Evolutionary conservation across 371 early-diverging fungal genomes (phyloP).

Genomic region (Coemansia linderi): DNA sequence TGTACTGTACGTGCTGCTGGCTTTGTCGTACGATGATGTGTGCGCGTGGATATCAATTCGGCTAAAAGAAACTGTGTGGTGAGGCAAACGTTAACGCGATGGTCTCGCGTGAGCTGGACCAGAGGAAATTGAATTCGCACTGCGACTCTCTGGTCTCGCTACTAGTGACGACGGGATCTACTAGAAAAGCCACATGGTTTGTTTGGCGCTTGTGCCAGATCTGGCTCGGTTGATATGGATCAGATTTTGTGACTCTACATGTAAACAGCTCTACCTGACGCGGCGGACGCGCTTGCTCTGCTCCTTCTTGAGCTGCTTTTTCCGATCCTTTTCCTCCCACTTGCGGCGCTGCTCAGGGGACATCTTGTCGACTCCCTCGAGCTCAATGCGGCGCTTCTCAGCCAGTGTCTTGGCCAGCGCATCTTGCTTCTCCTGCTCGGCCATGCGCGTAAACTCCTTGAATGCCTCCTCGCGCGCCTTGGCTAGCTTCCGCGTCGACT

Average conservation of each 20-base stretch:
- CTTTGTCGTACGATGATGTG: neutral
- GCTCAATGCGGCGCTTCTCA: conserved; percentile 83
- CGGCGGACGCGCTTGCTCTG: conserved; percentile 61
- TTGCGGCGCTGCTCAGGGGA: conserved; percentile 73
- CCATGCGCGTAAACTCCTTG: conserved; percentile 49
- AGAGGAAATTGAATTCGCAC: neutral
- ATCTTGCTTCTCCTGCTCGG: conserved; percentile 52
- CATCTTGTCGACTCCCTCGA: conserved; percentile 71
- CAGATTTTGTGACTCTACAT: too few species aligned
- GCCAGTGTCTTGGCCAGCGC: conserved; percentile 56
- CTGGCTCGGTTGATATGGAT: too few species aligned
- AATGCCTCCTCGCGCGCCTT: conserved; percentile 54
- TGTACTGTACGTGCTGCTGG: too few species aligned
- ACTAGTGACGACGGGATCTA: too few species aligned
- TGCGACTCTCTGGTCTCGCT: neutral
- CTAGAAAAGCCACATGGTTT: neutral
- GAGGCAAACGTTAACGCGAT: neutral
- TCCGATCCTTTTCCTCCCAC: conserved; percentile 74
- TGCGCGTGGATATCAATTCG: neutral
- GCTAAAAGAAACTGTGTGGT: neutral
- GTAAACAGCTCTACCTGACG: conserved; percentile 35
- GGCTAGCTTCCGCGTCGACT: conserved; percentile 28
- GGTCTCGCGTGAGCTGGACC: neutral
- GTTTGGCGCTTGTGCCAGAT: neutral
- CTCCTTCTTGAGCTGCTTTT: conserved; percentile 63